Base-by-base conservation (phyloP, 2,329 filamentous ascomycete species). In the Sclerotiophoma versabilis region DNA sequence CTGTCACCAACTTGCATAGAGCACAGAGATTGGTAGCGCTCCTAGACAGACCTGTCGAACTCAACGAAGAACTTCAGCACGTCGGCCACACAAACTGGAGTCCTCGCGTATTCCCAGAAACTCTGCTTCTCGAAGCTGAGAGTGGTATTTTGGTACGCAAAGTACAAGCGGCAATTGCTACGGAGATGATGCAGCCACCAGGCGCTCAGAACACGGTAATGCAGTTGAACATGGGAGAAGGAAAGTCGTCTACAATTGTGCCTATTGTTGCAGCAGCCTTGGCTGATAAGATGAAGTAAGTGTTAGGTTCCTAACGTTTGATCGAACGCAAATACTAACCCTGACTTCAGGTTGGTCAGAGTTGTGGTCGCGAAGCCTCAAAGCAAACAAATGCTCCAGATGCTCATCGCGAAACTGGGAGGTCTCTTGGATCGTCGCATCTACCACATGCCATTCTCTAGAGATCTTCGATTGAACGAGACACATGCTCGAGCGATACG, bases 71-170 rank as follows among this genome's bases (percentile, higher is more conserved):
- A 53, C 56, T 81, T 0, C 44, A 56, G 0, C 87, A 86, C 49
- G 14, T 58, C 0, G 87, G 86, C 0, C 85, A 87, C 56, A 59
- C 64, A 1, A 83, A 81, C 9, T 90, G 87, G 85, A 61, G 80
- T 5, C 80, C 82, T 0, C 9, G 65, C 0, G 55, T 82, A 0
- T 73, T 77, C 30, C 86, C 87, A 0, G 87, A 91, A 19, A 85
- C 78, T 54, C 74, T 91, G 0, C 72, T 92, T 0, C 54, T 91
- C 0, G 87, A 91, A 65, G 75, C 87, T 0, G 87, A 91, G 47
- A 84, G 79, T 27, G 80, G 81, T 0, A 77, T 91, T 1, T 64
- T 86, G 8, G 85, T 92, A 8, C 81, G 89, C 0, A 65, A 77
- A 0, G 80, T 84, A 0, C 87, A 91, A 63, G 77, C 81, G 2